These are phyloP conservation scores for Scedosporium aurantiacum DNA, from an alignment of 2,329 filamentous ascomycete genomes.

Conservation along the genomic window DNA sequence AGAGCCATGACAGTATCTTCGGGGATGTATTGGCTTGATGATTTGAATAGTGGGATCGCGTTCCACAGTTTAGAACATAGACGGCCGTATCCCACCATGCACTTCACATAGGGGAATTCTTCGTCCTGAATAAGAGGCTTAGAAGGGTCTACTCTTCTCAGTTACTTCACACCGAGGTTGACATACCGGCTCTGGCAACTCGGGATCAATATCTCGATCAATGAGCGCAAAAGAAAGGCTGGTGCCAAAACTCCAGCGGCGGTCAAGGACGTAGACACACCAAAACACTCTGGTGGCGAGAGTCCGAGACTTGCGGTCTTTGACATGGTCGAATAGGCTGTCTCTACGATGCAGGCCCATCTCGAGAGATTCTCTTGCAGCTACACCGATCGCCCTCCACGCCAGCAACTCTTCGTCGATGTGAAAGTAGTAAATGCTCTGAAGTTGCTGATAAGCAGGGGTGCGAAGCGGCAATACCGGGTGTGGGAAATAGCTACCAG, in stretches of 20 bases:
- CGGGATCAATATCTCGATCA: conserved; percentile 37
- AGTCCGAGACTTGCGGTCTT: too few species aligned
- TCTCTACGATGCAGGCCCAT: too few species aligned
- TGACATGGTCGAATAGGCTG: too few species aligned
- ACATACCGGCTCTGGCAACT: conserved; percentile 29
- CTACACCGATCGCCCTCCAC: conserved; percentile 35
- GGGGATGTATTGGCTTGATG: conserved; percentile 8
- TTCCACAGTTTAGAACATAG: conserved; percentile 36
- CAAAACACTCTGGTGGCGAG: too few species aligned
- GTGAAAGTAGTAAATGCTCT: conserved; percentile 32
- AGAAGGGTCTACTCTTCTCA: too few species aligned
- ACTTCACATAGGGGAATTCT: conserved; percentile 29
- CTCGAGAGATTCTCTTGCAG: conserved; percentile 14
- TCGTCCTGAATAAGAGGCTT: too few species aligned
- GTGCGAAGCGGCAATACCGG: background rate
- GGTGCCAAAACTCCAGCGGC: conserved; percentile 40
- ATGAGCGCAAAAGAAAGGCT: conserved; percentile 36
- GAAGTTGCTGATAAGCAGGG: background rate
- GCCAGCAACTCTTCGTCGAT: conserved; percentile 37
- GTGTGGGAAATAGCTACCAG: too few species aligned
- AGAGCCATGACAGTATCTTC: too few species aligned
- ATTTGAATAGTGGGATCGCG: conserved; percentile 25
- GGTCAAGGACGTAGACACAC: conserved; percentile 35
- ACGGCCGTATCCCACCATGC: conserved; percentile 35
- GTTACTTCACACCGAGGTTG: too few species aligned